Base-by-base conservation (phyloP, 495 filamentous ascomycete species). In the Hypoxylon lenormandii region DNA sequence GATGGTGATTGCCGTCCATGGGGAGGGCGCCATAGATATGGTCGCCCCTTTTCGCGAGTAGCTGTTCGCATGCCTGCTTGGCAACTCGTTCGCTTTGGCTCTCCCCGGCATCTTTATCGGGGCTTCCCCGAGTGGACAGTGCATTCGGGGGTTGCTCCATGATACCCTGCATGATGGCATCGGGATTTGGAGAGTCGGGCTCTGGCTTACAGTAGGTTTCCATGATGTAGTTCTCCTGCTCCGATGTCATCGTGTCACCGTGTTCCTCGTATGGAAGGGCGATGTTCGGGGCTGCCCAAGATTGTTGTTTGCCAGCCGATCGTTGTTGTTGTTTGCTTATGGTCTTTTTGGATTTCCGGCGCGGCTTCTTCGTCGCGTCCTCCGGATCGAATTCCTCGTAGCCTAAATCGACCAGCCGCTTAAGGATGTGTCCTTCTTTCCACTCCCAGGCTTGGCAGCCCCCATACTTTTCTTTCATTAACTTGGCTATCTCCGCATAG, bases 171-270 rank as follows among this genome's bases (percentile, higher is more conserved):
- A 72, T 64, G 30, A 72, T 64, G 30, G 52, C 55, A 6, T 66
- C 63, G 23, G 46, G 50, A 10, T 65, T 46, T 33, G 65, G 42
- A 57, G 49, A 57, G 12, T 60, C 62, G 46, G 66, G 54, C 21
- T 74, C 74, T 46, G 46, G 53, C 51, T 75, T 75, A 69, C 75
- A 82, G 50, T 79, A 79, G 13, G 78, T 71, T 43, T 80, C 77
- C n/a, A 82, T 52, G 38, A 79, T 72, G 11, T 80, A 73, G 15
- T 80, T 76, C 51, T 81, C 73, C 64, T 82, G 79, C 58, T 80
- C 76, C 10, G 74, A 69, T 0, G 76, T 74, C 46, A 80, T 71
- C 21, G 62, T 56, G 33, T 49, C 61, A 5, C 49, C 26, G 16
- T 76, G 64, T 21, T 72, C 72, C 36, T 70, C 66, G 63, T 68